A percentile compares a stretch with the other conserved stretches of the same genome.
phyloP scores from a whole-genome alignment of 805 yeast species.

The Ascoidea rubescens region DNA sequence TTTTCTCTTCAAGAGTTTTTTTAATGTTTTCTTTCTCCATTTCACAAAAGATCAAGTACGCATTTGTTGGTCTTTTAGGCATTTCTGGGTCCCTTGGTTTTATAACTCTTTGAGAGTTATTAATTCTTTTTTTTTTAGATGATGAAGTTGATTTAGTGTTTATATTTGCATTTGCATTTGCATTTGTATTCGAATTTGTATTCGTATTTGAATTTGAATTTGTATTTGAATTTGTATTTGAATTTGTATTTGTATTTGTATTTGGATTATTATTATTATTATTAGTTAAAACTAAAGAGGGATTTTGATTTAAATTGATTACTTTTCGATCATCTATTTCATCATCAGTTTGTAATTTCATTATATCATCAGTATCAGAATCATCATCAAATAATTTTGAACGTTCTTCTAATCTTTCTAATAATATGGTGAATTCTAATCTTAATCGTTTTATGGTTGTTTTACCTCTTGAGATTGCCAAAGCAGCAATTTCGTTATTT shows the following conservation, averaged over 20 bases:
- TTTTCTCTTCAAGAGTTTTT: conserved; percentile 36
- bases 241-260: neutral
- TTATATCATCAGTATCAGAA: conserved; percentile 1
- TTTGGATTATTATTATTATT: neutral
- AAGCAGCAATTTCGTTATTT: conserved; percentile 59
- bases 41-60: conserved; percentile 80
- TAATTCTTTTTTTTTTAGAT: neutral
- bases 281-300: neutral
- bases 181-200: neutral
- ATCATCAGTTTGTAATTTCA: conserved; percentile 8
- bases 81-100: conserved; percentile 64
- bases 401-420: conserved; percentile 65
- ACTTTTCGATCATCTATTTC: conserved; percentile 1
- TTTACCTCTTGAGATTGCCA: conserved; percentile 68
- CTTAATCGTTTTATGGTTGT: conserved; percentile 64
- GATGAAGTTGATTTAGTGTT: conserved; percentile 18
- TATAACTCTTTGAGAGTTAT: neutral
- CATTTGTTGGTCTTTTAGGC: conserved; percentile 85
- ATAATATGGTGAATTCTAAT: conserved; percentile 65
- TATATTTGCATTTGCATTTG: neutral
- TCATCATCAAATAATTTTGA: conserved; percentile 16
- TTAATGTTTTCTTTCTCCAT: conserved; percentile 64
- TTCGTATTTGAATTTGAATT: neutral
- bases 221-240: neutral
- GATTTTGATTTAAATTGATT: neutral